Evolutionary conservation across 306 rosid genomes (phyloP).

Genomic region (Lagenaria siceraria): DNA sequence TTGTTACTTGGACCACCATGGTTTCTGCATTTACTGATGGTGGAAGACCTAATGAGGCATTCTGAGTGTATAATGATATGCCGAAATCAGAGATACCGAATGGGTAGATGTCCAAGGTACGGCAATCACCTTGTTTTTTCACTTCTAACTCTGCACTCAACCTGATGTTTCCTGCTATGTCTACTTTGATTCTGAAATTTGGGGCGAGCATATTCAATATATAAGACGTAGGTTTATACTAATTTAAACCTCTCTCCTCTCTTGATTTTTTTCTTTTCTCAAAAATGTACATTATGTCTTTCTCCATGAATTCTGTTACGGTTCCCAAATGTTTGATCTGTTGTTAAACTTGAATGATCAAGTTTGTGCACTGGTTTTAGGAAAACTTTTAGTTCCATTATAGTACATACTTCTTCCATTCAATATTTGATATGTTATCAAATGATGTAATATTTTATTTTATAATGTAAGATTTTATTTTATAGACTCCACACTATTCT

Average conservation of each 20-base stretch:
- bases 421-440: no score
- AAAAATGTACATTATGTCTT: neutral
- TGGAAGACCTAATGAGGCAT: constrained; percentile 48
- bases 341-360: neutral
- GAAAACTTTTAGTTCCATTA: no score
- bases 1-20: constrained; percentile 71
- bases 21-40: constrained; percentile 46
- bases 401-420: no score
- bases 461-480: no score
- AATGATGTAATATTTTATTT: no score
- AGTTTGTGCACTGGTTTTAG: neutral
- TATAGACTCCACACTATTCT: no score
- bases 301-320: neutral
- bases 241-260: neutral
- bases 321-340: neutral
- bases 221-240: neutral
- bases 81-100: constrained; percentile 39
- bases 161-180: neutral
- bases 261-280: neutral
- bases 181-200: neutral
- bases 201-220: neutral
- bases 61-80: constrained; percentile 35
- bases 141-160: neutral
- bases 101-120: constrained; percentile 21
- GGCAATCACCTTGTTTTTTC: neutral